These are phyloP conservation scores for Solanum bukasovii DNA, from an alignment of 257 asterid species.

Conservation along the genomic window DNA sequence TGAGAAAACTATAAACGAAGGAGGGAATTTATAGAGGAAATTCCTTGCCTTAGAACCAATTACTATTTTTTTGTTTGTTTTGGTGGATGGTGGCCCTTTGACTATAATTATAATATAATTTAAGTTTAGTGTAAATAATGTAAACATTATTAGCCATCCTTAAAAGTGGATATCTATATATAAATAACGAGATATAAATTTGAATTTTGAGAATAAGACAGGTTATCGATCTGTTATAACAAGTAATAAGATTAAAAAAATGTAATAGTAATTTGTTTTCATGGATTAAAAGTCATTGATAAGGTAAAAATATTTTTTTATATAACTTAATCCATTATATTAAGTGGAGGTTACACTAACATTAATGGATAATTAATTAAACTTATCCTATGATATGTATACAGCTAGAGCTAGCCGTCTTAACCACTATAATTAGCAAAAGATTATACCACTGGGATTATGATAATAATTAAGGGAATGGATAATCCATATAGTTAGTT, in stretches of 20 bases:
- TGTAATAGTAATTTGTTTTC: background rate
- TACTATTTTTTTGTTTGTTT: background rate
- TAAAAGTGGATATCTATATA: background rate
- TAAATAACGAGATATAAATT: background rate
- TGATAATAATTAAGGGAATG: background rate
- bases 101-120: background rate
- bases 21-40: conserved; percentile 24
- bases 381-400: background rate
- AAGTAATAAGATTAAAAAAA: background rate
- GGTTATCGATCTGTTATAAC: background rate
- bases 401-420: background rate
- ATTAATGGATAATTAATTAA: background rate
- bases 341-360: conserved; percentile 14
- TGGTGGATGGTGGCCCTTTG: background rate
- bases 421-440: background rate
- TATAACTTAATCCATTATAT: background rate
- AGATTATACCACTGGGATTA: background rate
- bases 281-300: background rate
- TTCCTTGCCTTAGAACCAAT: background rate
- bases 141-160: background rate
- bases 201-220: background rate
- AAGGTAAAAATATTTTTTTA: background rate
- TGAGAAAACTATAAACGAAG: background rate
- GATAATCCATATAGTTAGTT: background rate
- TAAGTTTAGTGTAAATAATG: background rate